Base-by-base conservation (phyloP, 2,329 filamentous ascomycete genomes). In the Xylariaceae sp. region DNA sequence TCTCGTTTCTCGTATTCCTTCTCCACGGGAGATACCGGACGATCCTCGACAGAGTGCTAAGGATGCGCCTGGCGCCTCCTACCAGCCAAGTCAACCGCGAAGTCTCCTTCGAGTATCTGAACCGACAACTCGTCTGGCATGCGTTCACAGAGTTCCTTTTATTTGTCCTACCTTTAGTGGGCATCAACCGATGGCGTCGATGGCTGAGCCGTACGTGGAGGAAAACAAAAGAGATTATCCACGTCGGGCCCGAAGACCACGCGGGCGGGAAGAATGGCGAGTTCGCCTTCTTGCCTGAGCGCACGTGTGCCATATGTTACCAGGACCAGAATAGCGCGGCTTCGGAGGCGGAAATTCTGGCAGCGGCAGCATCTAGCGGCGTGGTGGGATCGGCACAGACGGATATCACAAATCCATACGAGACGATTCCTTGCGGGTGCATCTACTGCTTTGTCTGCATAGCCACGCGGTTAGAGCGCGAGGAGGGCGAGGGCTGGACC, bases 141-240 rank as follows among this genome's bases (percentile, higher is more conserved):
- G 94, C 94, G n/a, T 96, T 99, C 66, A 99, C 94, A 22, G 94
- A 99, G 70, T 99, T 99, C 65, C 77, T 99, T n/a, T 81, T 99
- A 30, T 99, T 97, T 70, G 81, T 97, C 16, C 79, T 99, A n/a
- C 94, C 94, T 0, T 80, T 99, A n/a, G 88, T 99, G 40, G 94
- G 94, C 48, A 92, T 99, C 62, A 87, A 88, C 65, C 83, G 91
- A 61, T 99, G 94, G 94, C 83, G 90, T 54, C 81, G 92, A 61
- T 96, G 92, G 87, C 76, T 96, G n/a, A 79, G 82, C 18, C 82
- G 91, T 58, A 84, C 86, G n/a, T 95, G 91, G 89, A 84, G 88
- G 62, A 91, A 86, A 70, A 85, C 88, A 1, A 87, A 87, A 63
- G 78, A 82, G 30, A 79, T 88, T 8, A 76, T 88, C 50, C 69